Evolutionary conservation across 2,329 filamentous ascomycete species (phyloP), one percentile per base, ranked within the genome.

Genomic region (Myriosclerotinia scirpicola): DNA sequence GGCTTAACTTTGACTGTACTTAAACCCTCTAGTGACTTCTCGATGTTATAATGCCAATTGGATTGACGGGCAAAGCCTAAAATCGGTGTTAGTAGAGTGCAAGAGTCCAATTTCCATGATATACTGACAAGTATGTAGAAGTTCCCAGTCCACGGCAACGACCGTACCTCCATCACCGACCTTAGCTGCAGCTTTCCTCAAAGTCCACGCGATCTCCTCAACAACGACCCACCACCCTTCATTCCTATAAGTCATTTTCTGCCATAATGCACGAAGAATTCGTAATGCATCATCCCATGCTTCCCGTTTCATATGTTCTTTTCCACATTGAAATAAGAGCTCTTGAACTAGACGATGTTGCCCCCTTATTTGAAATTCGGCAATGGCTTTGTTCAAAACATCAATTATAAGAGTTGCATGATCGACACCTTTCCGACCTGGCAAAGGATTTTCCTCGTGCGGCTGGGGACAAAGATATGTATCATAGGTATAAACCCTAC

Each of bases 391-490:
- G 60, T 79, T 77, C 12, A 89, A 75, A 55, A 79, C 80, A 52
- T 85, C 80, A 34, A 87, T 78, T 42, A 89, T 85, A 34, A 87
- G 74, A 67, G 81, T 78, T 1, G 81, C 78, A 74, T 89, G 86
- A 68, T 87, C 80, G 53, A 85, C 79, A 0, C 84, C 84, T 6
- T 69, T 54, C 54, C 75, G 70, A 5, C 82, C 81, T 26, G 78
- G 75, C 17, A 87, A 70, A 0, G 86, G 85, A 59, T 81, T 81
- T 71, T 89, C 87, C 69, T 87, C 80, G 68, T 87, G 80, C 1
- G 87, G 87, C 50, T 86, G 82, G 15, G 85, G 86, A 65, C 87
- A 89, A 78, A 90, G 82, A 75, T 89, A 90, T 1, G 84, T 86
- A 73, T 90, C 87, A 69, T 89, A 88, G 1, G 80, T 80, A 69